phyloP scores from a whole-genome alignment of 306 rosid species.

The Medicago lupulina region DNA sequence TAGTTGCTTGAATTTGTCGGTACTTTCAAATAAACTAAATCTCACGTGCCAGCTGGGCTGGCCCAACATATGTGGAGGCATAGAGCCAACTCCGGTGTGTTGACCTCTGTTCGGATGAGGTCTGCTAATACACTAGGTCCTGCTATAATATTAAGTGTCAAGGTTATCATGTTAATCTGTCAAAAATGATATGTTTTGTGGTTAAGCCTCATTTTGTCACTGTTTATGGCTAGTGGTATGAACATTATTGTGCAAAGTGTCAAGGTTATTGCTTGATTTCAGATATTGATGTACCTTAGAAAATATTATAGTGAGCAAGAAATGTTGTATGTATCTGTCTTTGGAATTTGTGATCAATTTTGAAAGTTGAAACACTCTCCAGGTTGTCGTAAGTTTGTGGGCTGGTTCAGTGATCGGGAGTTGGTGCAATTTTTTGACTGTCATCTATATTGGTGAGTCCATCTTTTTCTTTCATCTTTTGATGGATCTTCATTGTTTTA shows the following conservation, averaged over 20 bases:
- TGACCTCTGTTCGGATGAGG: neutral
- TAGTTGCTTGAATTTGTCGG: neutral
- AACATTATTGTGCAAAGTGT: neutral
- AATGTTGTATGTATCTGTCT: conserved; percentile 19
- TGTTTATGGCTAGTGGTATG: neutral
- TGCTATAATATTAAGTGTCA: neutral
- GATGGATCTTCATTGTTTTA: conserved; percentile 2
- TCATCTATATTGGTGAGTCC: conserved; percentile 72
- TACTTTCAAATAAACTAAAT: neutral
- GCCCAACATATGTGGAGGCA: neutral
- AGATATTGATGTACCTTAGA: conserved; percentile 28
- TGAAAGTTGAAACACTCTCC: conserved; percentile 32
- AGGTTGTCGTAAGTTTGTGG: conserved; percentile 76
- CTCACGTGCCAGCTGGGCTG: neutral
- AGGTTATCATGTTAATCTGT: neutral
- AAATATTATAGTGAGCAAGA: conserved; percentile 3
- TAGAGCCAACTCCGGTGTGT: neutral
- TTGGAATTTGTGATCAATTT: conserved; percentile 38
- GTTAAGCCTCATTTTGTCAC: neutral
- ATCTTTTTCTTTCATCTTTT: conserved; percentile 12
- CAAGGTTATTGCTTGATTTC: conserved; percentile 25
- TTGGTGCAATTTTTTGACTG: conserved; percentile 91
- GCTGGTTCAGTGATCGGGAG: conserved; percentile 78
- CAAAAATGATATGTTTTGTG: neutral
- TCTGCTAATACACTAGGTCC: neutral